Conservation (phyloP, 192 early-diverging fungal genomes). For the Coemansia sp. region DNA sequence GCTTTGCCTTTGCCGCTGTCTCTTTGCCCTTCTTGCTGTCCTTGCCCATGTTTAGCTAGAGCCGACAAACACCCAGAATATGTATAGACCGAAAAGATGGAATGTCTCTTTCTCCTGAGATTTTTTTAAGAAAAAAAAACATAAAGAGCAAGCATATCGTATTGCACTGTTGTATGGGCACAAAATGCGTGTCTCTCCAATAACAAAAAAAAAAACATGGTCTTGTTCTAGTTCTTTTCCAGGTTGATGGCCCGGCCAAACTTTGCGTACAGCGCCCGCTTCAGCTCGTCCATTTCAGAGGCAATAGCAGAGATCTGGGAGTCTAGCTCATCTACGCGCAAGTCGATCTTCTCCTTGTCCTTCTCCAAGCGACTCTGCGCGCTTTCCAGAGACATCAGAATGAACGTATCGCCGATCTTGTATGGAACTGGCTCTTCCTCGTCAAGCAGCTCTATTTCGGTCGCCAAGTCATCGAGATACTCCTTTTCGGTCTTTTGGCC, state of each 20-base stretch:
- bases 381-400: constrained; percentile 67
- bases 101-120: no score
- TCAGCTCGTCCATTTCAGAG: constrained; percentile 81
- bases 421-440: constrained; percentile 84
- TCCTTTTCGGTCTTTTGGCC: constrained; percentile 88
- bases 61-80: no score
- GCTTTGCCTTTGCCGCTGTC: background rate
- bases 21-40: constrained; percentile 1
- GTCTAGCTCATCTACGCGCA: constrained; percentile 62
- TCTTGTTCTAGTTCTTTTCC: constrained; percentile 63
- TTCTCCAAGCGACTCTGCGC: constrained; percentile 69
- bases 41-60: background rate
- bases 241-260: constrained; percentile 97
- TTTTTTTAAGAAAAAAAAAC: no score
- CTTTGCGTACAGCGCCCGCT: constrained; percentile 81
- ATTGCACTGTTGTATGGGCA: no score
- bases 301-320: constrained; percentile 61
- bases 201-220: background rate
- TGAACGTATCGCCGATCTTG: constrained; percentile 87
- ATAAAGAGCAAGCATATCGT: no score
- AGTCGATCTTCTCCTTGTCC: constrained; percentile 59
- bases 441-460: constrained; percentile 86
- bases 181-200: background rate
- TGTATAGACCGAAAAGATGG: no score
- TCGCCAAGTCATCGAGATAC: constrained; percentile 88